Evolutionary conservation across 345 rosid species (phyloP), one percentile per base, ranked within the genome.

Genomic region (Corymbia maculata): DNA sequence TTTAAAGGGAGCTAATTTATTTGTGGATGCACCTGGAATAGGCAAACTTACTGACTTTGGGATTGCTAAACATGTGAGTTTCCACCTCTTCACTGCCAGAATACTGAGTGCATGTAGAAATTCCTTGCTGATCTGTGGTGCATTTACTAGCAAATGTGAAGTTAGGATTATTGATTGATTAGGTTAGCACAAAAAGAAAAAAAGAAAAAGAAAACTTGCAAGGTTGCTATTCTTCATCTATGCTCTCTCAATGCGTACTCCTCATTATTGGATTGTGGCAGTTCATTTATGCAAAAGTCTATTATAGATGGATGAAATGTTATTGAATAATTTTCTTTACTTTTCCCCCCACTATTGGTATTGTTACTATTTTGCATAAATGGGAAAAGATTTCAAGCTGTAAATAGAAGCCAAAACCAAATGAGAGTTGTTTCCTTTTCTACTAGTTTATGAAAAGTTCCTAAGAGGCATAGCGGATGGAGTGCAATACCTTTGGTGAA

Each of bases 1-100:
- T 89, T 96, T 97, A 87, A 97, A 97, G 91, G 97, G 96, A 55
- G 99, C 99, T 88, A 95, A 97, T 93, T 92, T 97, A 89, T 96
- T 97, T 85, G 98, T 94, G 55, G 97, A 97, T 92, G 97, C 98
- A 87, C 93, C 89, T 87, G 98, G 99, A 22, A 97, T 95, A 28
- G 96, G 96, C 79, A 96, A 95, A 93, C 98, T 97, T 86, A 96
- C 95, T 12, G 97, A 96, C 88, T 96, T 97, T 88, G 99, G 98
- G 92, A 97, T 94, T 98, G 95, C 99, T 57, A 97, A 97, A 92
- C 98, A 91, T 90, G 99, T 96, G 91, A 95, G 98, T 92, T 84
- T 64, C 14, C 85, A 13, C 49, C 28, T 28, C 13, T 26, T 42
- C 85, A 44, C 42, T 22, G 26, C 59, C 4, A 2, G 64, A 53